Conservation (phyloP, 2,329 filamentous ascomycete species). For the Penicillium sp. region DNA sequence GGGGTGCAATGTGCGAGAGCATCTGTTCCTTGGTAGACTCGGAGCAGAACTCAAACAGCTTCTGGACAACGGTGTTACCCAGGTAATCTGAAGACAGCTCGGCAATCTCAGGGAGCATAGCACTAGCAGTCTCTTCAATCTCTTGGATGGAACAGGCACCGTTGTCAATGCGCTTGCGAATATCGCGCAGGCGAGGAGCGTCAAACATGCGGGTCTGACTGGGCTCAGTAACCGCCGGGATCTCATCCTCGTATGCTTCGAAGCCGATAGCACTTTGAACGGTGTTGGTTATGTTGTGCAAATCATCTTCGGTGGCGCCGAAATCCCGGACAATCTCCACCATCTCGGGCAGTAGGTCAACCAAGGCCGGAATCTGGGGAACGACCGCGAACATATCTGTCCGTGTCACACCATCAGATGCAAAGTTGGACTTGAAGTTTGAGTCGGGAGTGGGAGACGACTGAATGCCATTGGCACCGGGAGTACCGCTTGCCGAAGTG, state of each 20-base stretch:
- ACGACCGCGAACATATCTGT: slow-evolving; percentile 32
- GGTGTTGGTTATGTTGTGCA: slow-evolving; percentile 63
- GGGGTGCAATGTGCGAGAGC: slow-evolving; percentile 80
- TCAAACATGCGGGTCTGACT: slow-evolving; percentile 86
- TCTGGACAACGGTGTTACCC: slow-evolving; percentile 98
- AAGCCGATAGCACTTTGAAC: slow-evolving; percentile 74
- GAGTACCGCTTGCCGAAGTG: slow-evolving; percentile 70
- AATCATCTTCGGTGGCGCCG: slow-evolving; percentile 76
- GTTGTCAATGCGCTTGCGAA: slow-evolving; percentile 96
- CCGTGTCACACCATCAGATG: slow-evolving; percentile 29
- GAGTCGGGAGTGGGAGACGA: slow-evolving; percentile 89
- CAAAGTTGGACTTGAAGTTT: slow-evolving; percentile 47
- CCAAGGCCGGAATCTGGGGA: slow-evolving; percentile 63
- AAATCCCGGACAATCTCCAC: slow-evolving; percentile 81
- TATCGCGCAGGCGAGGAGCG: slow-evolving; percentile 89
- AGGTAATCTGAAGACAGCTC: slow-evolving; percentile 94
- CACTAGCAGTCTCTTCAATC: slow-evolving; percentile 84
- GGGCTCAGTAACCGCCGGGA: slow-evolving; percentile 82
- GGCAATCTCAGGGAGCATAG: slow-evolving; percentile 94
- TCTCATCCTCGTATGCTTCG: slow-evolving; percentile 70
- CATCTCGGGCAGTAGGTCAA: slow-evolving; percentile 78
- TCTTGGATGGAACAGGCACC: slow-evolving; percentile 78
- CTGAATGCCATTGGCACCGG: slow-evolving; percentile 80
- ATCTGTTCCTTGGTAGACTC: slow-evolving; percentile 87
- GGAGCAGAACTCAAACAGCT: slow-evolving; percentile 94